phyloP scores from a whole-genome alignment of 805 yeast genomes.

The Scheffersomyces stipitis region DNA sequence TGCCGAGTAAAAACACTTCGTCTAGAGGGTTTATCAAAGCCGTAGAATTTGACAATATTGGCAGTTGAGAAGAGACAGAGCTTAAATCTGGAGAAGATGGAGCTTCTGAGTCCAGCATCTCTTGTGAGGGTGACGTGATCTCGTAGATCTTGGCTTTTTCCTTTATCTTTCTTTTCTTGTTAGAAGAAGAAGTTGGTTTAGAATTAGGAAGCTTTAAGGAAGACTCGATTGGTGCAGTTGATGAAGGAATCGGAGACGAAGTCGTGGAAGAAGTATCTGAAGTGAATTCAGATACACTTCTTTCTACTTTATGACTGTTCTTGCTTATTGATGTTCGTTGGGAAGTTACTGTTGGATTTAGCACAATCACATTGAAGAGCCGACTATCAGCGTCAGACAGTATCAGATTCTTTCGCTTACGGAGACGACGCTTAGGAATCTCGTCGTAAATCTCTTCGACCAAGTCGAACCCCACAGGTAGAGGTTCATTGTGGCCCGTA shows the following conservation, averaged over 20 bases:
- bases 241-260: too few relatives aligned
- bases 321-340: not conserved
- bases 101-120: too few relatives aligned
- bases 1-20: conserved; percentile 1
- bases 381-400: not conserved
- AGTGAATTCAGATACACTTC: too few relatives aligned
- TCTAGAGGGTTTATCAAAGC: too few relatives aligned
- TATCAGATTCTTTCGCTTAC: not conserved
- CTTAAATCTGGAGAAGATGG: too few relatives aligned
- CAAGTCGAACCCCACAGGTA: conserved; percentile 6
- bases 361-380: conserved; percentile 6
- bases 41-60: too few relatives aligned
- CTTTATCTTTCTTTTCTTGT: not conserved
- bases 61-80: too few relatives aligned
- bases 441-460: conserved; percentile 4
- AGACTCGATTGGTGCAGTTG: too few relatives aligned
- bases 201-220: too few relatives aligned
- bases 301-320: too few relatives aligned
- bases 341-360: not conserved
- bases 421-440: conserved; percentile 3
- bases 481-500: conserved; percentile 6
- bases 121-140: not conserved
- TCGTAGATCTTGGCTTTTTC: not conserved
- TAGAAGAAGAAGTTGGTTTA: too few relatives aligned
- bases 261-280: too few relatives aligned